Evolutionary conservation across 768 basidiomycete species (phyloP).

Genomic region (Lepiota subincarnata): DNA sequence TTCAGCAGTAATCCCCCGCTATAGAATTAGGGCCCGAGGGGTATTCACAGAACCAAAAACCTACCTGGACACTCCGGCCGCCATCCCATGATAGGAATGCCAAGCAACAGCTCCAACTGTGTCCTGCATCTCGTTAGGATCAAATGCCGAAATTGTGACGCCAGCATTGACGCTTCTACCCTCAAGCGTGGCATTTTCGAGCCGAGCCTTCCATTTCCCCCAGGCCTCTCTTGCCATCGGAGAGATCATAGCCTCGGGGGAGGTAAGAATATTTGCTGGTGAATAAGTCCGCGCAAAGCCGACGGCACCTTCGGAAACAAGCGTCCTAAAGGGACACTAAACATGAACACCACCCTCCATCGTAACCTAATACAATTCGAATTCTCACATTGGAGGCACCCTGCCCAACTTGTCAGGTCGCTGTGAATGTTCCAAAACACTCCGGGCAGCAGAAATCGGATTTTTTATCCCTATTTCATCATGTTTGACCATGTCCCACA

Average conservation of each 20-base stretch:
- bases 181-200: slow-evolving; percentile 21
- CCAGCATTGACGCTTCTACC: neutral
- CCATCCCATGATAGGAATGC: slow-evolving; percentile 39
- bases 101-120: slow-evolving; percentile 79
- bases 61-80: slow-evolving; percentile 77
- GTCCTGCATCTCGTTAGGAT: slow-evolving; percentile 50
- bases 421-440: slow-evolving; percentile 51
- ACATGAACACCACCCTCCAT: neutral
- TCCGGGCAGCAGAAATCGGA: slow-evolving; percentile 59
- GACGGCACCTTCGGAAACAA: slow-evolving; percentile 59
- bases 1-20: slow-evolving; percentile 84
- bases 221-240: slow-evolving; percentile 49
- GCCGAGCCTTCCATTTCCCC: slow-evolving; percentile 53
- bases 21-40: neutral
- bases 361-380: neutral
- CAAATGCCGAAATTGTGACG: slow-evolving; percentile 3
- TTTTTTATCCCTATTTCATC: slow-evolving; percentile 56
- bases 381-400: slow-evolving; percentile 62
- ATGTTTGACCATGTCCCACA: neutral
- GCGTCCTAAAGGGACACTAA: slow-evolving; percentile 36
- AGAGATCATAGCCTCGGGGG: slow-evolving; percentile 44
- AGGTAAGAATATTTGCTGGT: slow-evolving; percentile 29
- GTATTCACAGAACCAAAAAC: slow-evolving; percentile 1
- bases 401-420: slow-evolving; percentile 52
- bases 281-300: slow-evolving; percentile 40